Evolutionary conservation across 768 basidiomycete genomes (phyloP).

Genomic region (Kockovaella imperatae): DNA sequence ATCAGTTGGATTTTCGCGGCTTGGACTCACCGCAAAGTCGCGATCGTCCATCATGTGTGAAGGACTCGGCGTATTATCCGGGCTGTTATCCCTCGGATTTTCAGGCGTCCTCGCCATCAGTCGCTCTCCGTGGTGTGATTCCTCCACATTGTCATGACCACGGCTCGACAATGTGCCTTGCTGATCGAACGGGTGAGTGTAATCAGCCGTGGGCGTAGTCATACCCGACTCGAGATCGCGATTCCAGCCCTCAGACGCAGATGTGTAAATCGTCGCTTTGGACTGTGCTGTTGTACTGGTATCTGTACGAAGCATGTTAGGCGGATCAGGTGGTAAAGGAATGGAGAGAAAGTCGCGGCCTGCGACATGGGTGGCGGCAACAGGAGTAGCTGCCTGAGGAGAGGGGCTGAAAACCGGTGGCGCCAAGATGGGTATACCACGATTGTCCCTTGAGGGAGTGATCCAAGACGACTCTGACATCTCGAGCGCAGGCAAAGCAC

Average conservation of each 20-base stretch:
- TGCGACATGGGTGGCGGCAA: background rate
- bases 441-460: background rate
- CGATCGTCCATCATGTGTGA: conserved; percentile 16
- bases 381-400: background rate
- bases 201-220: conserved; percentile 2
- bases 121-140: too few species aligned
- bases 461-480: too few species aligned
- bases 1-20: background rate
- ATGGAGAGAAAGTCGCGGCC: background rate
- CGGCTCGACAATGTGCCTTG: too few species aligned
- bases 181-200: too few species aligned
- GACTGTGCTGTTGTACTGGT: conserved; percentile 9
- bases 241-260: conserved; percentile 33
- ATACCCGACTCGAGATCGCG: conserved; percentile 1
- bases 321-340: background rate
- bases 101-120: too few species aligned
- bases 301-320: conserved; percentile 13
- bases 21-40: conserved; percentile 29
- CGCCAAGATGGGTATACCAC: too few species aligned
- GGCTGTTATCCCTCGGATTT: conserved; percentile 5
- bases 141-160: too few species aligned
- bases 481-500: background rate
- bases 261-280: conserved; percentile 23
- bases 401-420: too few species aligned
- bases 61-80: conserved; percentile 15